Base-by-base conservation (phyloP, 495 filamentous ascomycete genomes). In the Xylaria bambusicola region DNA sequence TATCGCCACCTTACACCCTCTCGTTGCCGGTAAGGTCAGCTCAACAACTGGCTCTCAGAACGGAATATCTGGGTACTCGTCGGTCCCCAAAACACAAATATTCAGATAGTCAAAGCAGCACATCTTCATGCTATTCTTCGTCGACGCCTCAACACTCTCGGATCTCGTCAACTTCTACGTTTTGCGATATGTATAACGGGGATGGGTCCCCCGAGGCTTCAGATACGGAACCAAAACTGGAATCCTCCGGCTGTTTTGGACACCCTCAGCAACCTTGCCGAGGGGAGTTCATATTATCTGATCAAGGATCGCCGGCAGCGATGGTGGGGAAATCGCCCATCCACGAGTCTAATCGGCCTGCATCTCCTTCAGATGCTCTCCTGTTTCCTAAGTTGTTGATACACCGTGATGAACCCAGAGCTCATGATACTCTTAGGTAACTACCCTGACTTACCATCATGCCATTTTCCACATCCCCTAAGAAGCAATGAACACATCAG, bases 121-220 rank as follows among this genome's bases (percentile, higher is more conserved):
- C 73, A 3, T 74, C 74, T 18, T 79, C 71, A 1, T 68, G 71
- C 55, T 60, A 67, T n/a, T 72, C 74, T 3, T 74, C 71, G 7
- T 68, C 67, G 7, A 62, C 65, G 47, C 73, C 68, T 2, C 17
- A 61, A 49, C 73, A 77, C 46, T 79, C 76, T 7, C 67, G 76
- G 2, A 72, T 75, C 33, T 73, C 76, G 1, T 79, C 75, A 0
- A 67, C 74, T 18, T 77, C 75, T 0, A 75, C 76, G n/a, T n/a
- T n/a, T n/a, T n/a, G n/a, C n/a, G n/a, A n/a, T n/a, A n/a, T n/a
- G n/a, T n/a, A n/a, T 0, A 66, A 71, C 7, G 69, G 71, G 52
- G 72, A 67, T 10, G 52, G 61, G 9, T 17, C 54, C 20, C 31
- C 57, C 8, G 57, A 65, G 12, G 45, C 50, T 40, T 38, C 55